phyloP scores from a whole-genome alignment of 116 monocot genomes.

The Thalassia testudinum region DNA sequence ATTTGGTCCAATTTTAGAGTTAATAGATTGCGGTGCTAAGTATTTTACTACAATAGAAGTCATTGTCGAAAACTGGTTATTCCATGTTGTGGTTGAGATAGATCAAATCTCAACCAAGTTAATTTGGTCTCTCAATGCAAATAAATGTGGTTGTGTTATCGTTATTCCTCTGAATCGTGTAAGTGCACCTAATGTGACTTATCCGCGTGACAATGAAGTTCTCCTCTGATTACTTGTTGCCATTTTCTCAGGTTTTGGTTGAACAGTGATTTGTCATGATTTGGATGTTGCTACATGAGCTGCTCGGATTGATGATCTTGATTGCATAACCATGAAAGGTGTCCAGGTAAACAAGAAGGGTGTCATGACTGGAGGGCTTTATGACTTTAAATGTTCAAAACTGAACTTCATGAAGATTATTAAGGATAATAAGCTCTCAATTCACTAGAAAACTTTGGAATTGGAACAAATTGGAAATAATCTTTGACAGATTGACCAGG shows the following conservation, averaged over 20 bases:
- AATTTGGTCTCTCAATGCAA: too few species aligned
- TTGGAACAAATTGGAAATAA: constrained; percentile 45
- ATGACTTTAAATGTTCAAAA: constrained; percentile 80
- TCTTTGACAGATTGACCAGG: constrained; percentile 80
- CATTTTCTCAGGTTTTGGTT: constrained; percentile 23
- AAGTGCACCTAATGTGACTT: too few species aligned
- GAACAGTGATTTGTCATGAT: constrained; percentile 94
- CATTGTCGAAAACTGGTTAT: too few species aligned
- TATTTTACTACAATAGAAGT: too few species aligned
- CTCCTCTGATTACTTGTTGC: too few species aligned
- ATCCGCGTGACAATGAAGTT: too few species aligned
- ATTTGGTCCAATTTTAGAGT: too few species aligned
- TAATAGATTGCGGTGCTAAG: too few species aligned
- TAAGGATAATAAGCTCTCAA: constrained; percentile 44
- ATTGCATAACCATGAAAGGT: constrained; percentile 95
- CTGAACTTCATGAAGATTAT: constrained; percentile 82
- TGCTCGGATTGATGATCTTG: constrained; percentile 65
- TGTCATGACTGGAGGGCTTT: constrained; percentile 98
- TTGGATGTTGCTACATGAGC: constrained; percentile 89
- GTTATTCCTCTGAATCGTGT: too few species aligned
- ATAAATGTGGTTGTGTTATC: too few species aligned
- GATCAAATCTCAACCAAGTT: too few species aligned
- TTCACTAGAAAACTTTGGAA: constrained; percentile 36
- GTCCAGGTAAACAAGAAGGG: constrained; percentile 99
- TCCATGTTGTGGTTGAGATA: too few species aligned